phyloP scores from a whole-genome alignment of 805 yeast species.

The Candida anglica region DNA sequence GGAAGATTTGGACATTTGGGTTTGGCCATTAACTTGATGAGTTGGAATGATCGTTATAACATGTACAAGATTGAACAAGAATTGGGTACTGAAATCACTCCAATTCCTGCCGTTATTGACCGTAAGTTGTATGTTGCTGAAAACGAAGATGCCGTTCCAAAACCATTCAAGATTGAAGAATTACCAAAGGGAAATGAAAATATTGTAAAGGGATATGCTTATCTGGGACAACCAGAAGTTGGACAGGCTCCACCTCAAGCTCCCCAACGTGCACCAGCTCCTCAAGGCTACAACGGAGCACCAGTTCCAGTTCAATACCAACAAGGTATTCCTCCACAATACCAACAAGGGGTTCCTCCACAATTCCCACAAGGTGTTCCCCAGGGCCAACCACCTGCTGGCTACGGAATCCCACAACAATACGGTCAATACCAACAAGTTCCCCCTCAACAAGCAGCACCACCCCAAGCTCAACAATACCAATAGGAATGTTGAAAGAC shows the following conservation, averaged over 20 bases:
- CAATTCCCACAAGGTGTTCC: conserved; percentile 19
- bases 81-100: conserved; percentile 94
- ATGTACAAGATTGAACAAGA: conserved; percentile 95
- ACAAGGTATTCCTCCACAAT: too few species aligned
- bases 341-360: too few species aligned
- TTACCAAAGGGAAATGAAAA: conserved; percentile 44
- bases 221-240: conserved; percentile 42
- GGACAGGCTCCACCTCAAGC: conserved; percentile 10
- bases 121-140: conserved; percentile 83
- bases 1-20: conserved; percentile 99
- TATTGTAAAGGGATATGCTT: conserved; percentile 33
- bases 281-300: too few species aligned
- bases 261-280: conserved; percentile 6
- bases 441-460: conserved; percentile 4
- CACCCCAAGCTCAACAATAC: conserved; percentile 1
- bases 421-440: conserved; percentile 12
- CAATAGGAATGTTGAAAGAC: not conserved
- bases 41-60: conserved; percentile 94
- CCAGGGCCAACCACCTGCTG: conserved; percentile 6
- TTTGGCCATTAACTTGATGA: conserved; percentile 92
- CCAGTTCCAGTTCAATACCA: too few species aligned
- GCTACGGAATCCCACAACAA: not conserved
- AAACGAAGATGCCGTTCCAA: conserved; percentile 71
- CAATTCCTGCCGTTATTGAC: conserved; percentile 93
- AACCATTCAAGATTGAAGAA: conserved; percentile 77